Percentiles rank a stretch among this genome's conserved stretches.
Conservation (phyloP, 805 yeast species). For the Saturnispora quitensis region DNA sequence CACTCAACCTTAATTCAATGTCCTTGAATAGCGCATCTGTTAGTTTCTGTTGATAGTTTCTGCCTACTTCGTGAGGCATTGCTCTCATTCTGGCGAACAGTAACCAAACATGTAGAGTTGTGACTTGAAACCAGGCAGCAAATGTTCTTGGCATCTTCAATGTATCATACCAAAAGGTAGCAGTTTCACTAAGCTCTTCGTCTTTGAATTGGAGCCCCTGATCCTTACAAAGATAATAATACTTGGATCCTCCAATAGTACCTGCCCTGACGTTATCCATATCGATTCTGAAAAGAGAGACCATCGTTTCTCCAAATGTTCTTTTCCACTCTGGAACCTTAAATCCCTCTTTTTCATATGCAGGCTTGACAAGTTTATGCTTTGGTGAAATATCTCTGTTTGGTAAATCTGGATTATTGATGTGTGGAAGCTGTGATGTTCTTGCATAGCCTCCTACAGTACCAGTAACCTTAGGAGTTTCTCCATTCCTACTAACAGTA, state of each 20-base stretch:
- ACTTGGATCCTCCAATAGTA: conserved; percentile 84
- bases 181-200: conserved; percentile 62
- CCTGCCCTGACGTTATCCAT: conserved; percentile 93
- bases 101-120: conserved; percentile 88
- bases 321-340: conserved; percentile 41
- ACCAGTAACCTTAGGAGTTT: background rate
- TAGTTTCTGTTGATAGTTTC: conserved; percentile 82
- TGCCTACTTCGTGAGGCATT: conserved; percentile 83
- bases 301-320: conserved; percentile 55
- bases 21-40: conserved; percentile 86
- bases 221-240: conserved; percentile 76
- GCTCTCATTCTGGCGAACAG: conserved; percentile 92
- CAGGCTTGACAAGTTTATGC: conserved; percentile 23
- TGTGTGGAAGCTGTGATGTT: conserved; percentile 27
- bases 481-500: background rate
- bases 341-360: conserved; percentile 23
- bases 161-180: conserved; percentile 78
- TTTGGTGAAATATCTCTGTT: conserved; percentile 29
- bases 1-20: conserved; percentile 75
- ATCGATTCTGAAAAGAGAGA: conserved; percentile 60
- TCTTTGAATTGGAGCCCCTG: conserved; percentile 76
- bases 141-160: conserved; percentile 77
- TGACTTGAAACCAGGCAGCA: conserved; percentile 94
- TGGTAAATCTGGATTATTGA: conserved; percentile 28
- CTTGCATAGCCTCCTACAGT: conserved; percentile 21